Percentiles rank a stretch among this genome's conserved stretches.
Evolutionary conservation across 2,329 filamentous ascomycete genomes (phyloP).

Genomic region (Aspergillus thermomutatus): DNA sequence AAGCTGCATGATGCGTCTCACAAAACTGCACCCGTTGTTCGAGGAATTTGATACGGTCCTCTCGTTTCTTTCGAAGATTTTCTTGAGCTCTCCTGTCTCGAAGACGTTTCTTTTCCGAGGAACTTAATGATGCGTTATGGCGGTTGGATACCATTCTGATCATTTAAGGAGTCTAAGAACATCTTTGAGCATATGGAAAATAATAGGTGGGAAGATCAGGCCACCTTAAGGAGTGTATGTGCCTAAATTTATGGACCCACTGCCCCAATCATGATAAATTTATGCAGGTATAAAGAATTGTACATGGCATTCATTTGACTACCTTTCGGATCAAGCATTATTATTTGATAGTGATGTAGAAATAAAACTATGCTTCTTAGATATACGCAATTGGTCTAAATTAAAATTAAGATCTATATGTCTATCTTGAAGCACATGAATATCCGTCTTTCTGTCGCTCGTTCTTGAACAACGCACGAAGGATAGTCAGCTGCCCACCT

Average conservation of each 20-base stretch:
- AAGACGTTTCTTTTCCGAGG: conserved; percentile 8
- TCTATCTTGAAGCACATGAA: too few relatives aligned
- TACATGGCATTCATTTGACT: background rate
- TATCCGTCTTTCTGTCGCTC: too few relatives aligned
- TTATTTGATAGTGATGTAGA: background rate
- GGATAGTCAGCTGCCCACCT: background rate
- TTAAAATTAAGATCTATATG: background rate
- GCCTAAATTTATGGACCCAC: too few relatives aligned
- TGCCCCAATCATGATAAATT: background rate
- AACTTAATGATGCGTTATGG: background rate
- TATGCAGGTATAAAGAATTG: background rate
- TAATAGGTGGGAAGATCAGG: background rate
- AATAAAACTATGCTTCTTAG: background rate
- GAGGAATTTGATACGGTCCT: conserved; percentile 1
- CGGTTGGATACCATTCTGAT: background rate
- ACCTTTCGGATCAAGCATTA: background rate
- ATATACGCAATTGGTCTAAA: background rate
- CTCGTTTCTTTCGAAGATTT: conserved; percentile 5
- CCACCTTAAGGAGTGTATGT: background rate
- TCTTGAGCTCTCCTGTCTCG: conserved; percentile 8
- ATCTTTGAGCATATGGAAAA: background rate
- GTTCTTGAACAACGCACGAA: too few relatives aligned
- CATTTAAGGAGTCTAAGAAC: background rate
- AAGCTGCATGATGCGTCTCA: background rate
- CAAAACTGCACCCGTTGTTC: conserved; percentile 3